Evolutionary conservation across 2,329 filamentous ascomycete species (phyloP).

Genomic region (Aspergillus vadensis): DNA sequence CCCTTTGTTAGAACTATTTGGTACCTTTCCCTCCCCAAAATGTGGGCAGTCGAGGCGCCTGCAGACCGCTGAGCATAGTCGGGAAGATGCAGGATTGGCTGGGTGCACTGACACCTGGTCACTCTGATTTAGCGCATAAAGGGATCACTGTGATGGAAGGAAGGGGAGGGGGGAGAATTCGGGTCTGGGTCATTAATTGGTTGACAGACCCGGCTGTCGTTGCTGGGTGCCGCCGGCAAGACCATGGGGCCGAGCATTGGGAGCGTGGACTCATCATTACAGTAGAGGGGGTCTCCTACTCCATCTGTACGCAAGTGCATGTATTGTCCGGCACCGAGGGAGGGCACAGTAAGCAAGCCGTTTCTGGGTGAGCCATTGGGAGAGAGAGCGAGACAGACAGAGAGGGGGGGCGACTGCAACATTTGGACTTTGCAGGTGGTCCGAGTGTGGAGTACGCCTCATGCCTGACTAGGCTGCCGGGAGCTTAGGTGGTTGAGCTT

Average conservation of each 20-base stretch:
- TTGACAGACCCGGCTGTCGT: conserved; percentile 17
- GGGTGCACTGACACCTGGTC: conserved; percentile 17
- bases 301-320: conserved; percentile 24
- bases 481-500: conserved; percentile 31
- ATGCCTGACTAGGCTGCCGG: conserved; percentile 28
- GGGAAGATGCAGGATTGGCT: conserved; percentile 22
- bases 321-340: conserved; percentile 18
- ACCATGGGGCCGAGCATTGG: conserved; percentile 11
- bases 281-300: conserved; percentile 19
- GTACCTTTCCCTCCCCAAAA: background rate
- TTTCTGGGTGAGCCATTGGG: conserved; percentile 11
- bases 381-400: background rate
- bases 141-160: conserved; percentile 1
- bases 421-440: conserved; percentile 22
- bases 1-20: background rate
- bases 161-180: conserved; percentile 5
- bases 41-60: conserved; percentile 11
- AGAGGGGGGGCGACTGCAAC: conserved; percentile 19
- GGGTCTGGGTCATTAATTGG: conserved; percentile 10
- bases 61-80: conserved; percentile 18
- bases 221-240: conserved; percentile 9
- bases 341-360: conserved; percentile 11
- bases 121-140: conserved; percentile 12
- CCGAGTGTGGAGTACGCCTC: conserved; percentile 25
- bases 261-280: conserved; percentile 12